Percentiles rank a stretch among this genome's conserved stretches.
Conservation (phyloP, 148 eudicot genomes). For the Beta vulgaris region DNA sequence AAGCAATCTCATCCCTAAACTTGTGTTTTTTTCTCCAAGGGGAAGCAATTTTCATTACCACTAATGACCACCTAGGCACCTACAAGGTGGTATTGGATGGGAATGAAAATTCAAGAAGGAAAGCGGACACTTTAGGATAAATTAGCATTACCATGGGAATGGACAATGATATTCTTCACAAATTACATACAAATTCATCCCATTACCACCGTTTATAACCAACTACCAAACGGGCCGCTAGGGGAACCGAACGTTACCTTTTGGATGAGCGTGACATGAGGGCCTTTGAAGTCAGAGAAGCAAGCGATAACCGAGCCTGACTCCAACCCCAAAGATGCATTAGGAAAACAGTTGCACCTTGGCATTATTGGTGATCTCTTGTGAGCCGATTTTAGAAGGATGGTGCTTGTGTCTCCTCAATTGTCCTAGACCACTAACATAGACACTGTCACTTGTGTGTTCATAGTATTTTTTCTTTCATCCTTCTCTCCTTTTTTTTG, state of each 20-base stretch:
- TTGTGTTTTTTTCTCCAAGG: no score
- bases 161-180: no score
- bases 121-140: no score
- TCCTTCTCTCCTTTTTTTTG: neutral
- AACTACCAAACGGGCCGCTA: no score
- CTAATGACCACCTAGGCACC: no score
- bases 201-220: no score
- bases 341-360: constrained; percentile 64
- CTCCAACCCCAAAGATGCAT: constrained; percentile 35
- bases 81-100: no score
- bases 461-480: constrained; percentile 29
- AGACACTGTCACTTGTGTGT: constrained; percentile 35
- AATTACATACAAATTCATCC: no score
- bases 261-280: constrained; percentile 84
- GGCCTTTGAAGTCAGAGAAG: constrained; percentile 52
- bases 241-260: constrained; percentile 48
- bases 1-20: no score
- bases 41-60: no score
- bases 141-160: no score
- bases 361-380: constrained; percentile 92
- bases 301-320: constrained; percentile 71
- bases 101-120: no score
- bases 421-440: constrained; percentile 40
- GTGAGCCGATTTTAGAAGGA: constrained; percentile 46
- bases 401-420: constrained; percentile 71